phyloP scores from a whole-genome alignment of 177 flowering plant genomes.

The Vitis hybrid region DNA sequence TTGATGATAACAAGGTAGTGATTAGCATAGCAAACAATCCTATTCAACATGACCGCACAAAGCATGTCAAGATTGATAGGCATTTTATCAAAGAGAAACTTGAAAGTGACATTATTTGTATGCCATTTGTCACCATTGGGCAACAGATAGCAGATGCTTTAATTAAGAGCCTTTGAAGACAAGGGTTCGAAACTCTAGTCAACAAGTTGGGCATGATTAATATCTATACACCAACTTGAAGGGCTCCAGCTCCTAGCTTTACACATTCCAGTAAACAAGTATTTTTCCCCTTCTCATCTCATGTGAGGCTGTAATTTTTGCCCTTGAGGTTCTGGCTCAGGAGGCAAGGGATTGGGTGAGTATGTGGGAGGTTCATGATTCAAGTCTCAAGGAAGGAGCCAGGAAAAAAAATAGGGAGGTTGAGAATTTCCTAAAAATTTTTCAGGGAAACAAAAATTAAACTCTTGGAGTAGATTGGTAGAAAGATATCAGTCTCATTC shows the following conservation, averaged over 20 bases:
- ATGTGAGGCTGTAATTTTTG: too few relatives aligned
- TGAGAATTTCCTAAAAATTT: too few relatives aligned
- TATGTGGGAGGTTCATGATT: too few relatives aligned
- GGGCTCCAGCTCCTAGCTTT: not conserved
- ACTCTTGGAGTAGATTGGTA: too few relatives aligned
- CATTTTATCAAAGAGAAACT: constrained; percentile 11
- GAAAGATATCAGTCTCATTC: too few relatives aligned
- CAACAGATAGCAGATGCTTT: not conserved
- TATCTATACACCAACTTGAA: not conserved
- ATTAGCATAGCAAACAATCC: constrained; percentile 1
- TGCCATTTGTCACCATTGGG: not conserved
- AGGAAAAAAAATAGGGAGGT: too few relatives aligned
- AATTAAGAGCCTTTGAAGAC: not conserved
- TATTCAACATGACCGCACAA: not conserved
- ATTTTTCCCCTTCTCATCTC: too few relatives aligned
- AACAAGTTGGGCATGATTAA: not conserved
- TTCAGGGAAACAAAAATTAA: too few relatives aligned
- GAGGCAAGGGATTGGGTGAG: too few relatives aligned
- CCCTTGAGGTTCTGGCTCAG: too few relatives aligned
- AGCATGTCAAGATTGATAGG: not conserved
- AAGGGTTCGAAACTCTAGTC: not conserved
- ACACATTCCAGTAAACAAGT: too few relatives aligned
- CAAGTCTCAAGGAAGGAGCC: too few relatives aligned
- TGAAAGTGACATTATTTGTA: not conserved
- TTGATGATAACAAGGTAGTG: constrained; percentile 2